Conservation (phyloP, 2,329 filamentous ascomycete species). For the Biscogniauxia sp. region DNA sequence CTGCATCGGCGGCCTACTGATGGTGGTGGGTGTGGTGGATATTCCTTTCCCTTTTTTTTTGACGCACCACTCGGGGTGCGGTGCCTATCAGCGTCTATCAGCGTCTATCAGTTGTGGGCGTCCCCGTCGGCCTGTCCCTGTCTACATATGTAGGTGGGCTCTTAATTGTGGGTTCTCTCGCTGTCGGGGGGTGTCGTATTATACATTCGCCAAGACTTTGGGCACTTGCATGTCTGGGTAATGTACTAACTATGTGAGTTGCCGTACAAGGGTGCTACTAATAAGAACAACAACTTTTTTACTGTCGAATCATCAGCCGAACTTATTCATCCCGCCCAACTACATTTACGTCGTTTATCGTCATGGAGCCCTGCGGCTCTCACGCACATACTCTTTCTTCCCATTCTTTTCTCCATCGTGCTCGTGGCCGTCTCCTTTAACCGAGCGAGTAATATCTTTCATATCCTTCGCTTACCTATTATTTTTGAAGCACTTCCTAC, state of each 20-base stretch:
- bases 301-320: not conserved
- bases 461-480: not conserved
- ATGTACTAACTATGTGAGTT: slow-evolving; percentile 8
- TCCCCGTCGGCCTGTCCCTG: not conserved
- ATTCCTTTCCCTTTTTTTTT: not conserved
- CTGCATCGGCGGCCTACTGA: slow-evolving; percentile 12
- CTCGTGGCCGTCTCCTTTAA: not conserved
- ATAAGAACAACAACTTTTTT: slow-evolving; percentile 4
- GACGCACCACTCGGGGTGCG: not conserved
- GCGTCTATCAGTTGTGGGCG: not conserved
- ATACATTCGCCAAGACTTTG: not conserved
- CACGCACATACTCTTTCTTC: not conserved
- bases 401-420: not conserved
- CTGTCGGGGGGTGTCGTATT: not conserved
- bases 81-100: not conserved
- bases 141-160: too few relatives aligned
- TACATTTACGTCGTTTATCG: not conserved
- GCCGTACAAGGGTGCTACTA: slow-evolving; percentile 9
- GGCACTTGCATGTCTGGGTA: not conserved
- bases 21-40: not conserved
- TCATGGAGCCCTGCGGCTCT: not conserved
- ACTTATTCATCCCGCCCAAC: not conserved
- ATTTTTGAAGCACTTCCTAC: not conserved
- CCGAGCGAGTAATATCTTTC: not conserved
- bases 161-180: too few relatives aligned